These are phyloP conservation scores for Abelmoschus esculentus DNA, from an alignment of 345 rosid species.

Conservation along the genomic window DNA sequence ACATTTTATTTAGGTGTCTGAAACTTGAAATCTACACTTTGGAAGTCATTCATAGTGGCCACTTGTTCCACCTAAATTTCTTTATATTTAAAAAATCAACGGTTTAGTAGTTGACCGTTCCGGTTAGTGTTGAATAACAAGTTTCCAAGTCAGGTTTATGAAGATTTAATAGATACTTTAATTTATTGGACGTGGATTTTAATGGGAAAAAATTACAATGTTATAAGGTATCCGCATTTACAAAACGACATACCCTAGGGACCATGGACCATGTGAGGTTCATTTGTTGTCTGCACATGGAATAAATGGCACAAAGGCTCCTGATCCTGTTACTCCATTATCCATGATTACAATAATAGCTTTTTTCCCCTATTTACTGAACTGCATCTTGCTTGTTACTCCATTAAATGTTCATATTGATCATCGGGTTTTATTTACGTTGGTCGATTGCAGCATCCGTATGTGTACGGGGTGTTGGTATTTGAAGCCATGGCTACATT, in stretches of 20 bases:
- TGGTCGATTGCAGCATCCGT: conserved; percentile 59
- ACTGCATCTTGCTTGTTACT: background rate
- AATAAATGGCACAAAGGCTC: background rate
- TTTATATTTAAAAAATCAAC: background rate
- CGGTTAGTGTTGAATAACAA: background rate
- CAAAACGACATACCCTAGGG: background rate
- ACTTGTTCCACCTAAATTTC: background rate
- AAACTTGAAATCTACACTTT: background rate
- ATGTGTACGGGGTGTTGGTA: conserved; percentile 77
- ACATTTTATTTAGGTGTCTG: background rate
- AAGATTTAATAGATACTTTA: background rate
- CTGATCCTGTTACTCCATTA: background rate
- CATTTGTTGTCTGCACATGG: background rate
- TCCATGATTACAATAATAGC: no score
- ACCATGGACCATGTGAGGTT: background rate
- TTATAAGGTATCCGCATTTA: no score
- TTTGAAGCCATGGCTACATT: conserved; percentile 98
- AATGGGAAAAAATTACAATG: background rate
- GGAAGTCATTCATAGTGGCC: background rate
- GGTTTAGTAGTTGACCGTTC: background rate
- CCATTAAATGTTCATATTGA: background rate
- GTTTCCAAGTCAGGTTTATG: no score
- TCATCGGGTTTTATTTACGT: background rate
- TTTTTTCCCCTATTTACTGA: no score
- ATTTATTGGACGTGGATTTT: background rate